phyloP scores from a whole-genome alignment of 1,284 basidiomycete species.

The Leccinum subfulvum region DNA sequence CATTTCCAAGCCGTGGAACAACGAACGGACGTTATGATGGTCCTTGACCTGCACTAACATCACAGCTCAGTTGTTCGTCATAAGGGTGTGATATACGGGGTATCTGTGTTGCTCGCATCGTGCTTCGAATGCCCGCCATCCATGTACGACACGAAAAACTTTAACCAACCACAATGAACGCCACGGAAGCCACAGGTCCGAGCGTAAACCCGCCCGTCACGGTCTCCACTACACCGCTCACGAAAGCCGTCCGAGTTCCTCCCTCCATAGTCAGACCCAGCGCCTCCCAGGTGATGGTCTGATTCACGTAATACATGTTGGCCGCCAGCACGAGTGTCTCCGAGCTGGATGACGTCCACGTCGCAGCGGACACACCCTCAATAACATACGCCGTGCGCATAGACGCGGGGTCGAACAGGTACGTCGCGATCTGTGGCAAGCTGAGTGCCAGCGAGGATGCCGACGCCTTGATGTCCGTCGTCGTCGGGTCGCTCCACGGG shows the following conservation, averaged over 20 bases:
- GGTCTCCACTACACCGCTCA: not conserved
- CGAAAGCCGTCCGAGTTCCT: constrained; percentile 1
- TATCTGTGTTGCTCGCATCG: too few species aligned
- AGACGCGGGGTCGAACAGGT: constrained; percentile 37
- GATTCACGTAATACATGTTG: constrained; percentile 40
- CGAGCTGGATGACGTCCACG: constrained; percentile 36
- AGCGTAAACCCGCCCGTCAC: not conserved
- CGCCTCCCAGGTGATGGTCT: constrained; percentile 23
- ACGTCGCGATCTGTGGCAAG: constrained; percentile 39
- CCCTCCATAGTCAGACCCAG: constrained; percentile 12
- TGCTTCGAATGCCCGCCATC: too few species aligned
- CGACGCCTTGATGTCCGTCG: constrained; percentile 55
- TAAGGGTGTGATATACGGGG: too few species aligned
- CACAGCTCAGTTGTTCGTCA: too few species aligned
- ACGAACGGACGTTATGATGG: too few species aligned
- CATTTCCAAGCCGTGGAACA: too few species aligned
- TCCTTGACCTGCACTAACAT: too few species aligned
- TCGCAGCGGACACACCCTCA: constrained; percentile 38
- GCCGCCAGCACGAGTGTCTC: constrained; percentile 41
- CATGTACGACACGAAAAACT: not conserved
- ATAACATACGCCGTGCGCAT: constrained; percentile 29
- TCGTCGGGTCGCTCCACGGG: constrained; percentile 68
- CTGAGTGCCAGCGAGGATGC: constrained; percentile 53
- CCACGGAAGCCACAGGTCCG: not conserved
- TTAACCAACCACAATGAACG: not conserved